Base-by-base conservation (phyloP, 163 green algal species). In the Coccomyxa subellipsoidea region DNA sequence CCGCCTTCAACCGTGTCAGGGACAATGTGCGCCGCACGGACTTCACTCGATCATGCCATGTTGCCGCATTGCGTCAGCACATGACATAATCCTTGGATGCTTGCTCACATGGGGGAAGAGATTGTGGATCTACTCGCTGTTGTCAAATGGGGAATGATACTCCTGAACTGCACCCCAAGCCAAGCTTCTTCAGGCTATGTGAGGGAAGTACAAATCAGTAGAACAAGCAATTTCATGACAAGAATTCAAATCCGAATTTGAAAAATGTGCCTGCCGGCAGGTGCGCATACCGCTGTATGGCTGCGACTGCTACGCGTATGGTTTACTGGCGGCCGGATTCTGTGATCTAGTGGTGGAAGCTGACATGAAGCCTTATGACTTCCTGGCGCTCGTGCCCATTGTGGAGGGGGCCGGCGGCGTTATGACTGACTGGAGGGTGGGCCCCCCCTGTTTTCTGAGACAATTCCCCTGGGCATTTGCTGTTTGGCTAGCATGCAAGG, bases 251-350 rank as follows among this genome's bases (percentile, higher is more conserved):
- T n/a, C n/a, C n/a, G n/a, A n/a, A n/a, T n/a, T n/a, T n/a, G n/a
- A n/a, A n/a, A n/a, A n/a, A n/a, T n/a, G n/a, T n/a, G n/a, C n/a
- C n/a, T n/a, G n/a, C n/a, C n/a, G 27, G 66, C 77, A 81, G 77
- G 77, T 81, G 77, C 25, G 84, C 36, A 83, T 77, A 21, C 81
- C 84, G 4, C 78, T 90, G 71, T 96, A 94, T 81, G 95, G 95
- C 47, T 97, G 93, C 83, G 97, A 99, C 91, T 99, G 97, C 89
- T 99, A 99, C 88, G 97, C 97, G 2, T 99, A 99, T 77, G 97
- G 97, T 5, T 90, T 99, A 80, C 87, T 99, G 71, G 90, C 97
- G 18, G 85, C 90, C 0, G 97, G 97, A 1, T 90, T 93, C 39
- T 87, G 83, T 38, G 97, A 99, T 84, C 81, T 99, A 27, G 97